Percentiles rank a stretch among this genome's conserved stretches.
phyloP scores from a whole-genome alignment of 129 eudicot species.

The Arctium lappa region DNA sequence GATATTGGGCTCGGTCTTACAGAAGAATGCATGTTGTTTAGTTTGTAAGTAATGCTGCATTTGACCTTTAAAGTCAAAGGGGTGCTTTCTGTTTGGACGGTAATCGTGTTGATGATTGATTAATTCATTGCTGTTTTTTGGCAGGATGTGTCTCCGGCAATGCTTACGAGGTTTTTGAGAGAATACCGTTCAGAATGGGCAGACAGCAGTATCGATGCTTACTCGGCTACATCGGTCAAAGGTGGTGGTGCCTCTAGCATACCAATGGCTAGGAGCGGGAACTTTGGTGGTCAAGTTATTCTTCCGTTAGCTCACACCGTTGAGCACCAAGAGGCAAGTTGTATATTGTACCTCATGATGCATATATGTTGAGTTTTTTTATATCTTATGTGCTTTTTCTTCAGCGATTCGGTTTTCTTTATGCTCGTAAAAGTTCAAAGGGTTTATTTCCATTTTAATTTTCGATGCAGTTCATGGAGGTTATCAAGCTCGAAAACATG shows the following conservation, averaged over 20 bases:
- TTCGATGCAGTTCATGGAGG: constrained; percentile 69
- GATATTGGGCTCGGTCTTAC: too few species aligned
- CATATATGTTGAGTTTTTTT: too few species aligned
- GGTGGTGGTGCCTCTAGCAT: constrained; percentile 58
- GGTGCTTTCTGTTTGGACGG: too few species aligned
- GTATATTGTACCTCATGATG: background rate
- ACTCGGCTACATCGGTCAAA: constrained; percentile 70
- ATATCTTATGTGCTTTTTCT: background rate
- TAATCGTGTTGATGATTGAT: too few species aligned
- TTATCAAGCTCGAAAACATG: constrained; percentile 66
- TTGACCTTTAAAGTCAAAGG: too few species aligned
- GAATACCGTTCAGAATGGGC: constrained; percentile 96
- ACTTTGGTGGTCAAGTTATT: constrained; percentile 73
- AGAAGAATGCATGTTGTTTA: too few species aligned
- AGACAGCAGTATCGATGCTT: constrained; percentile 71
- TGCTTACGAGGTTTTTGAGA: constrained; percentile 62
- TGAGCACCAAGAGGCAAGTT: constrained; percentile 77
- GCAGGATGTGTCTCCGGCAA: constrained; percentile 79
- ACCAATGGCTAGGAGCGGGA: constrained; percentile 50
- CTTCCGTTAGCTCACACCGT: constrained; percentile 86
- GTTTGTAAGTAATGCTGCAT: too few species aligned
- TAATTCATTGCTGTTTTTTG: background rate
- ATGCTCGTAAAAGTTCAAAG: background rate
- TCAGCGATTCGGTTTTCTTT: too few species aligned
- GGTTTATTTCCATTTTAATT: background rate